These are phyloP conservation scores for Remersonia thermophila DNA, from an alignment of 2,329 filamentous ascomycete species.

Conservation along the genomic window DNA sequence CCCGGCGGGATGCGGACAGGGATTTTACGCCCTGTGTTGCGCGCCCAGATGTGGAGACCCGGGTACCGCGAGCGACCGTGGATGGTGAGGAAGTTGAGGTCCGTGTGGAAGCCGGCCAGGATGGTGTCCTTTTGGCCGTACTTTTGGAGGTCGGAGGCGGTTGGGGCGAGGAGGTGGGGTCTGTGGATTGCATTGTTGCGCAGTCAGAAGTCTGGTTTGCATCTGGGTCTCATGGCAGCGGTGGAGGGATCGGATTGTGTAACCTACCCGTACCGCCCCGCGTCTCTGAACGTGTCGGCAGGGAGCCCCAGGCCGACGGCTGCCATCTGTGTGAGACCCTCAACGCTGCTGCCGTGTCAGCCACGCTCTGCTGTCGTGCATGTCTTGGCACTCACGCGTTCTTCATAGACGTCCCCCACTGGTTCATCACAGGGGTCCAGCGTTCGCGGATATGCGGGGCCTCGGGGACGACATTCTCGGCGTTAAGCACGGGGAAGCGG, in stretches of 20 bases:
- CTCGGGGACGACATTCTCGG: constrained; percentile 41
- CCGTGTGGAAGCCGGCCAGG: constrained; percentile 51
- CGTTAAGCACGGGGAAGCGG: constrained; percentile 42
- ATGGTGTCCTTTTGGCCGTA: constrained; percentile 45
- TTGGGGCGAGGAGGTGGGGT: constrained; percentile 49
- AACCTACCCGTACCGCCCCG: constrained; percentile 42
- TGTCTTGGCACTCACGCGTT: constrained; percentile 34
- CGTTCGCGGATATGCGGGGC: constrained; percentile 34
- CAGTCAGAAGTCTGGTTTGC: background rate
- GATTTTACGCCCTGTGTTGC: constrained; percentile 48
- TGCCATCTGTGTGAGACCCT: constrained; percentile 45
- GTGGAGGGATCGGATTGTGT: background rate
- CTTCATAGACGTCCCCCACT: constrained; percentile 49
- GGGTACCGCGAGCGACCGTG: constrained; percentile 51
- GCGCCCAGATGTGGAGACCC: constrained; percentile 50
- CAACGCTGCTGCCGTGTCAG: constrained; percentile 27
- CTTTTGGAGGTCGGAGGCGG: constrained; percentile 43
- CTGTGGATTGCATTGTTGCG: constrained; percentile 25
- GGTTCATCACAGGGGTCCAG: constrained; percentile 43
- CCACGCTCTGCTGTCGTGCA: too few relatives aligned
- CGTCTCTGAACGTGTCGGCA: constrained; percentile 39
- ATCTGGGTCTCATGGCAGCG: too few relatives aligned
- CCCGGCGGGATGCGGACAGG: constrained; percentile 46
- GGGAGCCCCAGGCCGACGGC: constrained; percentile 44
- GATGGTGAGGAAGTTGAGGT: constrained; percentile 54